Evolutionary conservation across 495 filamentous ascomycete species (phyloP).

Genomic region (Tetracladium setigerum): DNA sequence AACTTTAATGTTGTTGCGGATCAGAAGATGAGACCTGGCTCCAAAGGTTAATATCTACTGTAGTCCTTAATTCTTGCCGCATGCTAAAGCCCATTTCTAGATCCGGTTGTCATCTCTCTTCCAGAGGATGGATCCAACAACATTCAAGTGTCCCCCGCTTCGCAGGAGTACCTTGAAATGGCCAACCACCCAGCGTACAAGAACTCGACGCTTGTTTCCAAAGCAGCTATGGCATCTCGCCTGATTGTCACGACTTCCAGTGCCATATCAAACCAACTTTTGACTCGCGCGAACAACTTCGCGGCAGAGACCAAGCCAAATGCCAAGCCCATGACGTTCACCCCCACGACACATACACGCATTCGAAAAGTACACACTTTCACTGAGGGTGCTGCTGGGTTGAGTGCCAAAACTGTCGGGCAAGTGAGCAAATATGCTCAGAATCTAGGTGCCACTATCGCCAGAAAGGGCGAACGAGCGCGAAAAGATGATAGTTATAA

Average conservation of each 20-base stretch:
- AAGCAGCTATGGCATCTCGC: conserved; percentile 83
- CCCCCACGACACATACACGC: conserved; percentile 72
- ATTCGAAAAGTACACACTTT: conserved; percentile 80
- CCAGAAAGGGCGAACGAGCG: conserved; percentile 42
- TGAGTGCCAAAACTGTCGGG: conserved; percentile 83
- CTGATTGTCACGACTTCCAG: conserved; percentile 83
- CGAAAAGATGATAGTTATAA: conserved; percentile 53
- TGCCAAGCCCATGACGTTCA: conserved; percentile 77
- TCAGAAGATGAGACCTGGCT: conserved; percentile 64
- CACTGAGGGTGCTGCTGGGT: conserved; percentile 63
- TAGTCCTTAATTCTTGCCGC: background rate
- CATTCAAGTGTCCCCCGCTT: conserved; percentile 68
- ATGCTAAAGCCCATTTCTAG: conserved; percentile 32
- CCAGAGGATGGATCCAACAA: conserved; percentile 62
- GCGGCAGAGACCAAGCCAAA: conserved; percentile 69
- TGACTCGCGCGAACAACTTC: conserved; percentile 71
- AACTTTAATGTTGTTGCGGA: conserved; percentile 76
- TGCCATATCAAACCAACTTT: conserved; percentile 68
- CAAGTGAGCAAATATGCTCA: conserved; percentile 74
- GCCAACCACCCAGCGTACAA: conserved; percentile 85
- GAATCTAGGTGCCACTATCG: conserved; percentile 72
- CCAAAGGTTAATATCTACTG: conserved; percentile 56
- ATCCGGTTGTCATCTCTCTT: conserved; percentile 85
- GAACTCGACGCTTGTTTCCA: conserved; percentile 77
- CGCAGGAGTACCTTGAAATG: conserved; percentile 71